phyloP scores from a whole-genome alignment of 163 green algal genomes.

The Volvox carteri region DNA sequence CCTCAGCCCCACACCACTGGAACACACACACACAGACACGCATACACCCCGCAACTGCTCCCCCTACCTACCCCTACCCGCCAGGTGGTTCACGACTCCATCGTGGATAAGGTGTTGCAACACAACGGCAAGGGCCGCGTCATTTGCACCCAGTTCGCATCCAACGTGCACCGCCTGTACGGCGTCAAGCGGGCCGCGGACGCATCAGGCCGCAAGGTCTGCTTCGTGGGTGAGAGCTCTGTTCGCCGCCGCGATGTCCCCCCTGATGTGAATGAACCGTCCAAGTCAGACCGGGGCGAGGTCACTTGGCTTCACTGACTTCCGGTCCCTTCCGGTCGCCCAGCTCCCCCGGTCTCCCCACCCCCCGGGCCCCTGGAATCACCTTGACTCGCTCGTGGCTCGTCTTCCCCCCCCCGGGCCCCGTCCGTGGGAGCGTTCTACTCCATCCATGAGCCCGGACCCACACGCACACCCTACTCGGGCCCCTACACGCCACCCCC shows the following conservation, averaged over 20 bases:
- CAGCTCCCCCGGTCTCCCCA: background rate
- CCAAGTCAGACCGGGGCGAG: no score
- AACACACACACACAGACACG: background rate
- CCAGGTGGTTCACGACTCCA: conserved; percentile 64
- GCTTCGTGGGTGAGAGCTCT: conserved; percentile 91
- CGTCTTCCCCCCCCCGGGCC: no score
- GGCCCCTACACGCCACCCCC: background rate
- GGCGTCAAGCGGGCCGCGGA: conserved; percentile 95
- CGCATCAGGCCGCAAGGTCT: conserved; percentile 88
- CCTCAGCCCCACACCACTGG: no score
- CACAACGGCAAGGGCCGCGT: conserved; percentile 93
- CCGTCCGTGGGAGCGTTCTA: no score
- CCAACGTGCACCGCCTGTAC: conserved; percentile 83
- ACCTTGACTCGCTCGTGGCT: no score
- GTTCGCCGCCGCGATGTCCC: no score
- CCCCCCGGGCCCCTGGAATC: no score
- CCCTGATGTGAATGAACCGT: no score
- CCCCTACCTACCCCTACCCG: no score
- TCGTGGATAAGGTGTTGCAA: conserved; percentile 82
- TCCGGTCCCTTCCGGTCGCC: background rate
- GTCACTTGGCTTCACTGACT: no score
- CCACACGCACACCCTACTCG: no score
- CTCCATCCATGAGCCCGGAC: no score
- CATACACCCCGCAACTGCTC: background rate
- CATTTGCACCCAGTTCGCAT: conserved; percentile 96